phyloP scores from a whole-genome alignment of 495 filamentous ascomycete species.

The Penicillium desertorum region DNA sequence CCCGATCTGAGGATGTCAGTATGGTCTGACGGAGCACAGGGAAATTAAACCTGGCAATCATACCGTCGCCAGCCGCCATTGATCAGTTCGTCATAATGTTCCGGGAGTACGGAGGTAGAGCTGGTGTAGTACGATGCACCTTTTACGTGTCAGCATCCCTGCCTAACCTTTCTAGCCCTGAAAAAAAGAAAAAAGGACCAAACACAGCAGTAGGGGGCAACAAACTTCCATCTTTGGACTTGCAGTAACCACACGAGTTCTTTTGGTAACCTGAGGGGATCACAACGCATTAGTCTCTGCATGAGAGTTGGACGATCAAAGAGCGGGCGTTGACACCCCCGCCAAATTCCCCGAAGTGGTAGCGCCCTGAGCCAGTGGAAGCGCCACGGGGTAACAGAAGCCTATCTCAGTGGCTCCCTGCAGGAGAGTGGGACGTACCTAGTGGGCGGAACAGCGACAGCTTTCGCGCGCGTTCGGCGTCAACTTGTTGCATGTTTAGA shows the following conservation, averaged over 20 bases:
- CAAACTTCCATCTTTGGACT: constrained; percentile 53
- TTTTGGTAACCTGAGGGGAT: constrained; percentile 47
- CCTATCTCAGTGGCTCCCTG: constrained; percentile 42
- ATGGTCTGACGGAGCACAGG: constrained; percentile 3
- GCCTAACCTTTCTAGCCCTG: background rate
- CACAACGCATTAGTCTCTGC: constrained; percentile 19
- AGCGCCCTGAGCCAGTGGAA: constrained; percentile 36
- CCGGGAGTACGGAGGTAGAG: constrained; percentile 63
- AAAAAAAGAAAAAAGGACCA: constrained; percentile 2
- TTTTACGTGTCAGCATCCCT: constrained; percentile 40
- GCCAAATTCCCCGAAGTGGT: constrained; percentile 6
- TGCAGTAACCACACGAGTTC: constrained; percentile 57
- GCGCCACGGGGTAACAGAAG: constrained; percentile 40
- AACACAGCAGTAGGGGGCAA: constrained; percentile 19
- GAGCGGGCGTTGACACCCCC: constrained; percentile 13
- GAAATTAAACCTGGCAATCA: constrained; percentile 6
- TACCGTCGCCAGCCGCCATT: constrained; percentile 90
- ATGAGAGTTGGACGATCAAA: constrained; percentile 6
- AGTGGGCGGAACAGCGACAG: constrained; percentile 51
- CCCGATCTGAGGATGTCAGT: constrained; percentile 56
- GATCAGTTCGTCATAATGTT: constrained; percentile 77
- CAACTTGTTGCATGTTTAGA: constrained; percentile 38
- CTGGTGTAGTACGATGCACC: constrained; percentile 82
- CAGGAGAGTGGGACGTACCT: constrained; percentile 38
- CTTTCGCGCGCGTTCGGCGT: constrained; percentile 48